Conservation (phyloP, 495 filamentous ascomycete genomes). For the Astrothelium macrocarpum region DNA sequence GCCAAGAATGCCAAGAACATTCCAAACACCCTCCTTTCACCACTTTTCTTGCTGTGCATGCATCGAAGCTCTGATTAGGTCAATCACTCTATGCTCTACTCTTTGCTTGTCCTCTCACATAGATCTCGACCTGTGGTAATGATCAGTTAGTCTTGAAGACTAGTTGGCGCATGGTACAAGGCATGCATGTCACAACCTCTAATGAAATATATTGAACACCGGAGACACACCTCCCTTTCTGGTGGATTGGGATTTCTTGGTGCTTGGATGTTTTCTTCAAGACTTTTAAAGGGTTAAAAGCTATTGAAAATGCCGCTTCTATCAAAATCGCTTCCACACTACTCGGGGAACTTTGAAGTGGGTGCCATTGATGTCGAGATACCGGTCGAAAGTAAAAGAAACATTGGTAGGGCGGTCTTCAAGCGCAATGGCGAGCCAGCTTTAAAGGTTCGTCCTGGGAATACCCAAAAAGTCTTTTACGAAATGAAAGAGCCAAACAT, state of each 20-base stretch:
- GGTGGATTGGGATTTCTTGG: too few species aligned
- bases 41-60: too few species aligned
- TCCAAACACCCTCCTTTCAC: slow-evolving; percentile 8
- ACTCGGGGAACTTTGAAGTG: slow-evolving; percentile 41
- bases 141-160: too few species aligned
- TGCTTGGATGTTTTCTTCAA: too few species aligned
- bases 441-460: slow-evolving; percentile 20
- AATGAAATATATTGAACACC: too few species aligned
- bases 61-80: too few species aligned
- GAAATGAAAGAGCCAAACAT: not conserved
- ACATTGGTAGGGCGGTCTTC: slow-evolving; percentile 31
- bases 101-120: not conserved
- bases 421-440: slow-evolving; percentile 31
- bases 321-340: slow-evolving; percentile 36
- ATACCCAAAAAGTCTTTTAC: not conserved
- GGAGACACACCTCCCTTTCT: too few species aligned
- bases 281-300: too few species aligned
- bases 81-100: not conserved
- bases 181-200: too few species aligned
- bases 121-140: too few species aligned
- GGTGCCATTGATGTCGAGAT: slow-evolving; percentile 41
- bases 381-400: slow-evolving; percentile 26
- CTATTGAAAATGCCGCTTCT: slow-evolving; percentile 27
- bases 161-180: too few species aligned
- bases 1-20: not conserved